Evolutionary conservation across 2,329 filamentous ascomycete species (phyloP).

Genomic region (Nakataea oryzae): DNA sequence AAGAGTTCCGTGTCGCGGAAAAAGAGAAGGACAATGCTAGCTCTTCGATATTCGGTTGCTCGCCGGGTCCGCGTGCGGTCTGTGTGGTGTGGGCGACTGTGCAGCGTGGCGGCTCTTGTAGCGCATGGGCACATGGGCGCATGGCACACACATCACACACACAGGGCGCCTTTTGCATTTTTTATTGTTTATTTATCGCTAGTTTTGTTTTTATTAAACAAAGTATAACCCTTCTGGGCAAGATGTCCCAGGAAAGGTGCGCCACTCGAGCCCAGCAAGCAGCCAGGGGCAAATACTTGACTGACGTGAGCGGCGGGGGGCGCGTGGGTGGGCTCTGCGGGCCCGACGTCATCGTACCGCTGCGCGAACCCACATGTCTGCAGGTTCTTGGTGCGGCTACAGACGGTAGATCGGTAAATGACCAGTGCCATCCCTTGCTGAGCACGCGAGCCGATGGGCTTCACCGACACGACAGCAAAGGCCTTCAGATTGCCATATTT

Average conservation of each 20-base stretch:
- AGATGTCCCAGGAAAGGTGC: no score
- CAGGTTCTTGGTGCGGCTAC: not conserved
- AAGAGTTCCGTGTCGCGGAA: not conserved
- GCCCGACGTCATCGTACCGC: not conserved
- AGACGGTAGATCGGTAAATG: not conserved
- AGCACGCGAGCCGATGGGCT: not conserved
- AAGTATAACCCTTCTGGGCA: no score
- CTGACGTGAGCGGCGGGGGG: not conserved
- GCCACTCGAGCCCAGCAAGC: no score
- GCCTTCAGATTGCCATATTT: no score
- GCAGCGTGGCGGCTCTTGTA: not conserved
- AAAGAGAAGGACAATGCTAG: not conserved
- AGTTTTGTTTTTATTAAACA: no score
- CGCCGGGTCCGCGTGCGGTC: not conserved
- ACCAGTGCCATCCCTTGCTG: not conserved
- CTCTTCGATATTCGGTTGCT: not conserved
- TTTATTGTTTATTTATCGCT: not conserved
- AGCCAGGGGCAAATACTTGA: not conserved
- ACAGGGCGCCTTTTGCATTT: not conserved
- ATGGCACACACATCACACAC: no score
- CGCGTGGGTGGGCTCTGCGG: not conserved
- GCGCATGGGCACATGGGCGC: no score
- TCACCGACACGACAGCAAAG: not conserved
- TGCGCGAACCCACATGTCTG: not conserved
- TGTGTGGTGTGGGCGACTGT: not conserved